Percentiles rank a stretch among this genome's conserved stretches.
Conservation (phyloP, 176 grass and related monocot genomes). For the Aegilops umbellulata region DNA sequence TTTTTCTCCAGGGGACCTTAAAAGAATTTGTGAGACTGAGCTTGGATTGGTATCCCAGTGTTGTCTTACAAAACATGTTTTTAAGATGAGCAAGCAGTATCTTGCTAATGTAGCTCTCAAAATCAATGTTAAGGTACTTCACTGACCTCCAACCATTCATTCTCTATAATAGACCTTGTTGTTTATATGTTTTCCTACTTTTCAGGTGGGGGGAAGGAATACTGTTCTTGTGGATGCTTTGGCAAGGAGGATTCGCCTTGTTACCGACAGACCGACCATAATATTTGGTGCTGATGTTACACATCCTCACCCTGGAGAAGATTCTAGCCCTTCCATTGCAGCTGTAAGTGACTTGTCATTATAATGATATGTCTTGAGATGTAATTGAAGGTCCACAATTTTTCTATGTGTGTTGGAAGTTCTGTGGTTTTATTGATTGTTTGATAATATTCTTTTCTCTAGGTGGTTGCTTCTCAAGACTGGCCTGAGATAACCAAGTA, state of each 20-base stretch:
- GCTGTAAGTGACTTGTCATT: slow-evolving; percentile 59
- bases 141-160: not conserved
- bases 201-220: slow-evolving; percentile 87
- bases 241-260: slow-evolving; percentile 69
- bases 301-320: slow-evolving; percentile 93
- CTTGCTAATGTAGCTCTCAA: slow-evolving; percentile 95
- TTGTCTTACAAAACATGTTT: slow-evolving; percentile 95
- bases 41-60: slow-evolving; percentile 95
- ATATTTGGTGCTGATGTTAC: slow-evolving; percentile 98
- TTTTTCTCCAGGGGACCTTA: slow-evolving; percentile 73
- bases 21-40: slow-evolving; percentile 95
- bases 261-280: slow-evolving; percentile 82
- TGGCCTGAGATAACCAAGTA: slow-evolving; percentile 94
- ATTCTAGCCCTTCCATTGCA: slow-evolving; percentile 93
- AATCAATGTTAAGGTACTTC: slow-evolving; percentile 90
- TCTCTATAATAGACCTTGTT: not conserved
- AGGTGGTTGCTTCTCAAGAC: slow-evolving; percentile 97
- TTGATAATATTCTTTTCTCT: not conserved
- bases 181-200: not conserved
- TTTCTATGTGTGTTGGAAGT: not conserved
- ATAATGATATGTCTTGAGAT: not conserved
- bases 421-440: not conserved
- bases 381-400: not conserved
- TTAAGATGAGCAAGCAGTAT: slow-evolving; percentile 94
- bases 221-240: slow-evolving; percentile 87